Percentiles rank a stretch among this genome's conserved stretches.
Evolutionary conservation across 306 rosid genomes (phyloP).

Genomic region (Sphenostylis stenocarpa): DNA sequence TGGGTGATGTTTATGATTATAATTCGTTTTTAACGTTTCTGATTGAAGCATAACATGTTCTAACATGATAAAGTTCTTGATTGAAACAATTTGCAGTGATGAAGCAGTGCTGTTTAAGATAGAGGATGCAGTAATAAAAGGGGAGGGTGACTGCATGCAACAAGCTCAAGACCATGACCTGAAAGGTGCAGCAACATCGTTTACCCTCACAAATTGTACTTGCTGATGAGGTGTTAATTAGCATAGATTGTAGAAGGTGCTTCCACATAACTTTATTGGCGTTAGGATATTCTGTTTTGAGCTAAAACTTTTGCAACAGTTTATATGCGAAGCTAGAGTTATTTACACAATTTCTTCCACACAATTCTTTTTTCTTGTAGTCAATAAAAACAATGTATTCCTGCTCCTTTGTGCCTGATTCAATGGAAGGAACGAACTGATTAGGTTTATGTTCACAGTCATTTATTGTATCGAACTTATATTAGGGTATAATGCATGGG

Average conservation of each 20-base stretch:
- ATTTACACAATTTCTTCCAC: constrained; percentile 19
- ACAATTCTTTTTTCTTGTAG: not conserved
- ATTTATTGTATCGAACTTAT: not conserved
- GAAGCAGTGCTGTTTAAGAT: constrained; percentile 55
- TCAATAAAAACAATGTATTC: not conserved
- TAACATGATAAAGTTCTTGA: not conserved
- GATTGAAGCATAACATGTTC: not conserved
- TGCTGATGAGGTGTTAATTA: constrained; percentile 36
- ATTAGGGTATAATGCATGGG: too few species aligned
- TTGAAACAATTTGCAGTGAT: constrained; percentile 46
- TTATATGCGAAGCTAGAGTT: constrained; percentile 12
- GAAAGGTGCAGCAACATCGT: constrained; percentile 68
- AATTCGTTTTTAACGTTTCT: not conserved
- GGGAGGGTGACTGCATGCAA: constrained; percentile 46
- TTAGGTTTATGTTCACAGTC: not conserved
- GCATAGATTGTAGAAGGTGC: constrained; percentile 31
- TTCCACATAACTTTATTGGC: constrained; percentile 28
- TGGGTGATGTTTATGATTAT: not conserved
- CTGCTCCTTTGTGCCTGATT: not conserved
- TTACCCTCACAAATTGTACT: constrained; percentile 61
- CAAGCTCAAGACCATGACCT: constrained; percentile 63
- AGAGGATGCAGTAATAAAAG: constrained; percentile 41
- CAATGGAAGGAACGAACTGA: not conserved
- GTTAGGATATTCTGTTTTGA: constrained; percentile 23
- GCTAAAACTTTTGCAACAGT: constrained; percentile 23